Base-by-base conservation (phyloP, 306 rosid species). In the Glycine tomentella region DNA sequence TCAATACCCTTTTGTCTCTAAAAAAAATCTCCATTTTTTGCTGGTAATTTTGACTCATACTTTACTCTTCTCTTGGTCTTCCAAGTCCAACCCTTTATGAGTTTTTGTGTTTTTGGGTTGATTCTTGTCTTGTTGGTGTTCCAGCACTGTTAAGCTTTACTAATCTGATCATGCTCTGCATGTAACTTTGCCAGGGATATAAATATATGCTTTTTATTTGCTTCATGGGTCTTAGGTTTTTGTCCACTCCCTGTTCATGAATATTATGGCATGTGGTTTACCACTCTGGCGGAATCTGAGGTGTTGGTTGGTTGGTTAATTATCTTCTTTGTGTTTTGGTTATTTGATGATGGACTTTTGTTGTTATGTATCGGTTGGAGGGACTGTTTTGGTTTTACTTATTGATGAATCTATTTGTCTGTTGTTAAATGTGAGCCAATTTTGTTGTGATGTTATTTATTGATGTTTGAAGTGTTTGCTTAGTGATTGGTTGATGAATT, bases 141-240 rank as follows among this genome's bases (percentile, higher is more conserved):
- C 55, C 40, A 2, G 31, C 64, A 57, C 74, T 83, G 10, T 61
- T 61, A 55, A 16, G 69, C 65, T 74, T 77, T 75, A 31, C 79
- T 71, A 75, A 61, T 86, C 57, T 82, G 83, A 80, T 84, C 66
- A 74, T 59, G 44, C 44, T 81, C 56, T 87, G 85, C 91, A 84
- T 86, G 90, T 81, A 62, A 69, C 15, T 81, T 2, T 75, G 57
- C 59, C 48, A 59, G 74, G 74, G 74, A 48, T 20, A 0, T 51
- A 62, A 13, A 62, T 62, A 62, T 33, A 40, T 33, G 69, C 57
- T 31, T 15, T 9, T 78, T 74, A 50, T 82, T 88, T 77, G n/a
- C 49, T 74, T 17, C 42, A 59, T 52, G 74, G 78, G 77, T 72
- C 57, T 56, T 83, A 11, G 71, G 71, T 81, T 69, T 25, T 31